Conservation (phyloP, 495 filamentous ascomycete species). For the Penicillium nucicola region DNA sequence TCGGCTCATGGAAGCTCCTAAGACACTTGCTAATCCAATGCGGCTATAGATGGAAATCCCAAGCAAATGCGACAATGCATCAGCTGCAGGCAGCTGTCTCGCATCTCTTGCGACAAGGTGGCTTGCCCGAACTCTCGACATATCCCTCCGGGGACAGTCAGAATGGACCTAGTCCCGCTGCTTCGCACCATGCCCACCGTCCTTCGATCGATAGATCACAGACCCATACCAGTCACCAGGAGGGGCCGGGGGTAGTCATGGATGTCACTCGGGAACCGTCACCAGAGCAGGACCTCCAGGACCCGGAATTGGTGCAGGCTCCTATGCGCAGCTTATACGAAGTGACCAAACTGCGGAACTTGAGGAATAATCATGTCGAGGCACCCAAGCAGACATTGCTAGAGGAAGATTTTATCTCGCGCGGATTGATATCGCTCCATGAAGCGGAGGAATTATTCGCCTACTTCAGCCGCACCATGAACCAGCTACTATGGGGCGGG, state of each 20-base stretch:
- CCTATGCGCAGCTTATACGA: slow-evolving; percentile 61
- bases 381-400: slow-evolving; percentile 44
- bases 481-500: slow-evolving; percentile 55
- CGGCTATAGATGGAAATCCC: slow-evolving; percentile 40
- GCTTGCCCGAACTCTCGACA: slow-evolving; percentile 39
- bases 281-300: slow-evolving; percentile 48
- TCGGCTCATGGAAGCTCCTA: background rate
- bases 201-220: slow-evolving; percentile 28
- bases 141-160: slow-evolving; percentile 29
- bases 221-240: slow-evolving; percentile 22
- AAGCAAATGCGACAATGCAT: slow-evolving; percentile 37
- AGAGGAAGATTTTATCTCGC: slow-evolving; percentile 51
- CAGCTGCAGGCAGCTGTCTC: slow-evolving; percentile 45
- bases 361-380: slow-evolving; percentile 44
- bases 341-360: slow-evolving; percentile 54
- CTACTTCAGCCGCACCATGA: slow-evolving; percentile 52
- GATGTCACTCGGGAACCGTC: slow-evolving; percentile 51
- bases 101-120: slow-evolving; percentile 39
- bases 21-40: slow-evolving; percentile 7
- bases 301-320: slow-evolving; percentile 47
- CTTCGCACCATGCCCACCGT: slow-evolving; percentile 26
- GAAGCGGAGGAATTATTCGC: slow-evolving; percentile 51
- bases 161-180: slow-evolving; percentile 30
- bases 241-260: slow-evolving; percentile 33
- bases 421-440: slow-evolving; percentile 44